Conservation (phyloP, 2,329 filamentous ascomycete species). For the Diaporthe sp. region DNA sequence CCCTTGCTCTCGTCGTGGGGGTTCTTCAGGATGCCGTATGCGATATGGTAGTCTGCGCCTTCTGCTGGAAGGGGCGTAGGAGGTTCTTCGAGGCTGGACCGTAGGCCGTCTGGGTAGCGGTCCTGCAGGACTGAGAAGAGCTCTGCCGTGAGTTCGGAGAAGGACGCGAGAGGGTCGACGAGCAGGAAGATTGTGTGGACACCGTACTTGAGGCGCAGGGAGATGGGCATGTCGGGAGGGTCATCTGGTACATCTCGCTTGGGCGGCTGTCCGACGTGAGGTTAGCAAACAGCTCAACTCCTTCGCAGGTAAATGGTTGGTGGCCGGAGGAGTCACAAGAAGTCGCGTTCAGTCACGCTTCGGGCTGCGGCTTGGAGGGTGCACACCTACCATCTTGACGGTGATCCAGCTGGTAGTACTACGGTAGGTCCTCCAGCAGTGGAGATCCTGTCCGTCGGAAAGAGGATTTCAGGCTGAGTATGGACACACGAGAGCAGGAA, state of each 20-base stretch:
- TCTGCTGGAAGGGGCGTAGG: conserved; percentile 56
- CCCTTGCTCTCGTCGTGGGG: conserved; percentile 61
- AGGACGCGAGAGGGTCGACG: conserved; percentile 69
- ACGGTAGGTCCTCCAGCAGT: not conserved
- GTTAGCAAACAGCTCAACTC: not conserved
- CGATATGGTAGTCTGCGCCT: conserved; percentile 58
- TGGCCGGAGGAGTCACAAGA: not conserved
- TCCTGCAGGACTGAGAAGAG: conserved; percentile 72
- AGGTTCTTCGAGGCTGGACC: conserved; percentile 50
- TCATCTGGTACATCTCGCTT: conserved; percentile 44
- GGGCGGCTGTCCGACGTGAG: conserved; percentile 30
- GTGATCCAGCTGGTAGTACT: not conserved
- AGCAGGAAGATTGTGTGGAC: conserved; percentile 80
- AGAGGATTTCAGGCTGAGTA: not conserved
- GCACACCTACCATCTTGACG: conserved; percentile 42
- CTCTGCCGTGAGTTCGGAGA: conserved; percentile 69
- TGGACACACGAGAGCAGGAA: not conserved
- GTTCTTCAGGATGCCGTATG: conserved; percentile 62
- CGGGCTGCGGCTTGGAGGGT: not conserved
- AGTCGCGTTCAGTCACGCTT: not conserved
- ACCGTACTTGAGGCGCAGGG: conserved; percentile 80
- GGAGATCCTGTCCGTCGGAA: not conserved
- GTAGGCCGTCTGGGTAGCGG: conserved; percentile 68
- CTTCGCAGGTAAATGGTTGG: too few species aligned
- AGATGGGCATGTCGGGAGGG: conserved; percentile 65